These are phyloP conservation scores for Boletus huronensis DNA, from an alignment of 768 basidiomycete species.

Conservation along the genomic window DNA sequence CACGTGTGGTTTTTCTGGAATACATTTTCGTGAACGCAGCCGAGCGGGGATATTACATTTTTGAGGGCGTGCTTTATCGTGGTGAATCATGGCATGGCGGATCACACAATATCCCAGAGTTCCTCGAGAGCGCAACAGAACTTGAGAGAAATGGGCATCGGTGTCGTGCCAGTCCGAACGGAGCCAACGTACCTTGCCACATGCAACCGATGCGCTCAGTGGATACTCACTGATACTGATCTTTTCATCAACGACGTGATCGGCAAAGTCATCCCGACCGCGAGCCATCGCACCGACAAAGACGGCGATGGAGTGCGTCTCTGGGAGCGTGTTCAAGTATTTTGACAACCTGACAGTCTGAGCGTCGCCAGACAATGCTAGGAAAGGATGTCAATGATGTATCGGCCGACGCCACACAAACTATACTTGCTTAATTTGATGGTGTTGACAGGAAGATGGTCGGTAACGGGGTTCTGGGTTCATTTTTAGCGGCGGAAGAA, in stretches of 20 bases:
- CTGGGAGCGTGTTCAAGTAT: conserved; percentile 82
- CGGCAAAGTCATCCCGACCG: conserved; percentile 95
- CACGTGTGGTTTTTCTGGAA: conserved; percentile 3
- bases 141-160: conserved; percentile 36
- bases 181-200: conserved; percentile 76
- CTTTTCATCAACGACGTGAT: conserved; percentile 92
- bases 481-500: conserved; percentile 1
- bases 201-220: conserved; percentile 89
- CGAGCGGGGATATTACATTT: conserved; percentile 14
- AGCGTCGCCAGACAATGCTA: conserved; percentile 91
- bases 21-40: conserved; percentile 10
- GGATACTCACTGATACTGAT: conserved; percentile 94
- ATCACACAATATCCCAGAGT: conserved; percentile 86
- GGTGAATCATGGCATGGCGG: no score
- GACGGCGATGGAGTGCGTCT: conserved; percentile 86
- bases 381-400: conserved; percentile 3
- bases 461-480: conserved; percentile 82
- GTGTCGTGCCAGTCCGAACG: not conserved
- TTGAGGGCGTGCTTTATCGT: no score
- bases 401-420: not conserved
- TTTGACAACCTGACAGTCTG: conserved; percentile 74
- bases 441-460: conserved; percentile 93
- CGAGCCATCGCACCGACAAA: conserved; percentile 99
- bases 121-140: conserved; percentile 93
- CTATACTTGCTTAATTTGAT: conserved; percentile 82